Conservation (phyloP, 2,329 filamentous ascomycete species). For the Zopfia rhizophila region DNA sequence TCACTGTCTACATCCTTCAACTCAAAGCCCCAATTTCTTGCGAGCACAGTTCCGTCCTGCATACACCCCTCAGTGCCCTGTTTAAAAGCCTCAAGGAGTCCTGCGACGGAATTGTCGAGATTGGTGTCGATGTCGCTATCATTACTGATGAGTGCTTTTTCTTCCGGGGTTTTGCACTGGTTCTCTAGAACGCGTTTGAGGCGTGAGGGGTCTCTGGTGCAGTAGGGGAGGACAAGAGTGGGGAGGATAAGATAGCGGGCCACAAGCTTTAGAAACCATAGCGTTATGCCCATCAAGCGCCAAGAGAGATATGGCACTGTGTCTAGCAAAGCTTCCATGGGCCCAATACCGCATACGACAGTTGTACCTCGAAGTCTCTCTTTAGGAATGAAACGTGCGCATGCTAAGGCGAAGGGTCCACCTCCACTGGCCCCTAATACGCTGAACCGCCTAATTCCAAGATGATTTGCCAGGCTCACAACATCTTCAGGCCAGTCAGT, state of each 20-base stretch:
- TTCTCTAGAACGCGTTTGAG: slow-evolving; percentile 32
- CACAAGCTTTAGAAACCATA: slow-evolving; percentile 17
- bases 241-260: slow-evolving; percentile 29
- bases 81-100: slow-evolving; percentile 29
- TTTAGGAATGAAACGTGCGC: slow-evolving; percentile 26
- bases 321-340: slow-evolving; percentile 25
- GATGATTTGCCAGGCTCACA: slow-evolving; percentile 20
- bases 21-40: slow-evolving; percentile 32
- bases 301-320: slow-evolving; percentile 23
- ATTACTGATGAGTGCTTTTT: slow-evolving; percentile 25
- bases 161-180: slow-evolving; percentile 31
- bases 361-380: slow-evolving; percentile 23
- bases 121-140: slow-evolving; percentile 19
- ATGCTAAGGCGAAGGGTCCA: slow-evolving; percentile 27
- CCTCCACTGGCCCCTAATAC: slow-evolving; percentile 25
- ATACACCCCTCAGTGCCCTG: slow-evolving; percentile 26
- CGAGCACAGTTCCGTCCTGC: slow-evolving; percentile 27
- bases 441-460: slow-evolving; percentile 20
- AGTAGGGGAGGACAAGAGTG: slow-evolving; percentile 23
- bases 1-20: slow-evolving; percentile 26
- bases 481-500: slow-evolving; percentile 25
- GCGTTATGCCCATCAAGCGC: slow-evolving; percentile 20
- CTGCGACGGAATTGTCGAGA: slow-evolving; percentile 28
- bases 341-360: slow-evolving; percentile 30
- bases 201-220: slow-evolving; percentile 24